These are phyloP conservation scores for Hansenula sp. DNA, from an alignment of 1,139 yeast species.

Conservation along the genomic window DNA sequence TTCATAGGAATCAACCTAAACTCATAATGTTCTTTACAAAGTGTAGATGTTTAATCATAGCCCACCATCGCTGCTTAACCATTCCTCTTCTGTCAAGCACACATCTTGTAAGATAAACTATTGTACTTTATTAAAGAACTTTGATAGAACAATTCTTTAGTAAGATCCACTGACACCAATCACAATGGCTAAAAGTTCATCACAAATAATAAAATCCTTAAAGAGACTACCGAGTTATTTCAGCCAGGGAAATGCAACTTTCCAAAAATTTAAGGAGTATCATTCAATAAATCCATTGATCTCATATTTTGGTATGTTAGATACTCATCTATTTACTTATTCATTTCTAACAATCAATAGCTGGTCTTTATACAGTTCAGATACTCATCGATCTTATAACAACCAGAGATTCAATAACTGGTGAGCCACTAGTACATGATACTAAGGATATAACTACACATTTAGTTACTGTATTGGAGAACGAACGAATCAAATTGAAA, in stretches of 20 bases:
- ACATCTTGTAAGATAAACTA: too few relatives aligned
- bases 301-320: constrained; percentile 1
- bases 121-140: too few relatives aligned
- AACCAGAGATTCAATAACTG: neutral
- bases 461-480: neutral
- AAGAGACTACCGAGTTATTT: neutral
- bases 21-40: too few relatives aligned
- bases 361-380: constrained; percentile 1
- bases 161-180: neutral
- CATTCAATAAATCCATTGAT: neutral
- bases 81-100: too few relatives aligned
- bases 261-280: neutral
- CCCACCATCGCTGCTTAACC: too few relatives aligned
- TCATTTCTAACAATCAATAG: neutral
- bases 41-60: too few relatives aligned
- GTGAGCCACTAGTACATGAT: neutral
- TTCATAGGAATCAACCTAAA: too few relatives aligned
- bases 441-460: neutral
- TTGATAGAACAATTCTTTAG: neutral
- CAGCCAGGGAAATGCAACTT: constrained; percentile 1
- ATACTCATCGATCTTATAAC: neutral
- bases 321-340: neutral
- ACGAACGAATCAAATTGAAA: neutral
- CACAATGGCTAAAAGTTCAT: neutral
- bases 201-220: neutral